Conservation (phyloP, 345 rosid species). For the Capsella bursapastoris region DNA sequence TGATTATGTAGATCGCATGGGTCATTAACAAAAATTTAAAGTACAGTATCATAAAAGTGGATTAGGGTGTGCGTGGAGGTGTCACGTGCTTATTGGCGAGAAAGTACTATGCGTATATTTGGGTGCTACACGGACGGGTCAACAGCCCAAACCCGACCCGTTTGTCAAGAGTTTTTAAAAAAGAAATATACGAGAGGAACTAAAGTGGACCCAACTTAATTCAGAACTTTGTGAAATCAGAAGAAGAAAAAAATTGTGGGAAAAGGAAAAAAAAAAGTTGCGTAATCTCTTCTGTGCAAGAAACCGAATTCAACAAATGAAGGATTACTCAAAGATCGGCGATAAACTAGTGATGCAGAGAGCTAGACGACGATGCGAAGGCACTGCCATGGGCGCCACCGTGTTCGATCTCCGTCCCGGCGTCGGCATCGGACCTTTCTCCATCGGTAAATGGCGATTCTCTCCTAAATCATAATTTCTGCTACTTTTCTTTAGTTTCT, state of each 20-base stretch:
- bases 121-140: constrained; percentile 12
- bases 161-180: constrained; percentile 12
- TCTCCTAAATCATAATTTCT: neutral
- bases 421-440: constrained; percentile 85
- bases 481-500: constrained; percentile 3
- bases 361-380: constrained; percentile 83
- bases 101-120: neutral
- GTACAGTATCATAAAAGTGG: too few relatives aligned
- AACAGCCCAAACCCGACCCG: constrained; percentile 10
- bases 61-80: too few relatives aligned
- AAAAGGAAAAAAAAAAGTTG: neutral
- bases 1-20: too few relatives aligned
- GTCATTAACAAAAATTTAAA: too few relatives aligned
- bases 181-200: neutral
- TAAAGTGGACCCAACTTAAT: constrained; percentile 3
- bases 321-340: constrained; percentile 43
- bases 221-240: constrained; percentile 2
- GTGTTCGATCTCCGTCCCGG: constrained; percentile 96
- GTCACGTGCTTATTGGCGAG: too few relatives aligned
- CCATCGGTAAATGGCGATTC: constrained; percentile 62
- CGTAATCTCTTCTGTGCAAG: constrained; percentile 11
- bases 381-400: constrained; percentile 97
- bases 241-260: neutral
- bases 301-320: constrained; percentile 27
- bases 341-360: constrained; percentile 57